Percentiles rank a stretch among this genome's conserved stretches.
Evolutionary conservation across 1,284 basidiomycete genomes (phyloP).

Genomic region (Cystobasidiaceae sp.): DNA sequence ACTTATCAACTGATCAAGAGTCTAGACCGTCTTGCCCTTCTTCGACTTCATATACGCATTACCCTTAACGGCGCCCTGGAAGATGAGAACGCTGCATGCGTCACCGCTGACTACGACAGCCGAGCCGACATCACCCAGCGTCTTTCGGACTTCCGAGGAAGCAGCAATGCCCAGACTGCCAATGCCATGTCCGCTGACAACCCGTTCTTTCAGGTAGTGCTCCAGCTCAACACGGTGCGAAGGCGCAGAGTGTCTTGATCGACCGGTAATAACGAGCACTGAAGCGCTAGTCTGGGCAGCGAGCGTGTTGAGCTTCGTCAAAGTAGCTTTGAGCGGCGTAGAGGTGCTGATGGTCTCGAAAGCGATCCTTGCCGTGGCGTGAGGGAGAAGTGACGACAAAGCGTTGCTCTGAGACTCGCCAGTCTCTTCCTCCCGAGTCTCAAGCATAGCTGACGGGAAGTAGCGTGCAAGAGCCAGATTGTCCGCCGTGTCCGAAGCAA

Average conservation of each 20-base stretch:
- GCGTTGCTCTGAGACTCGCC: no score
- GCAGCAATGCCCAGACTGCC: slow-evolving; percentile 45
- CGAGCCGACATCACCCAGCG: slow-evolving; percentile 68
- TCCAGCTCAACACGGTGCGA: slow-evolving; percentile 62
- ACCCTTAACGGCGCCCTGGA: slow-evolving; percentile 26
- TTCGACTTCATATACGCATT: slow-evolving; percentile 7
- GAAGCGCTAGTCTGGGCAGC: slow-evolving; percentile 47
- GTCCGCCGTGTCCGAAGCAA: slow-evolving; percentile 70
- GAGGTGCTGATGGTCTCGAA: slow-evolving; percentile 57
- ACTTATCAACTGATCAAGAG: no score
- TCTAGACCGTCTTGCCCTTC: slow-evolving; percentile 22
- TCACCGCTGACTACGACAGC: slow-evolving; percentile 29
- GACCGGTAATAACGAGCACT: slow-evolving; percentile 62
- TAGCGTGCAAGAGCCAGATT: slow-evolving; percentile 50
- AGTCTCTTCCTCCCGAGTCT: not conserved
- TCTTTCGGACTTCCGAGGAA: slow-evolving; percentile 65
- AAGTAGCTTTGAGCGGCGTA: slow-evolving; percentile 55
- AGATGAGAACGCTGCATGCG: slow-evolving; percentile 22
- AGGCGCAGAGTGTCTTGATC: slow-evolving; percentile 61
- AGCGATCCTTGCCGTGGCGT: slow-evolving; percentile 51
- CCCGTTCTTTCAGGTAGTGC: slow-evolving; percentile 58
- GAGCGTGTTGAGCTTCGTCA: slow-evolving; percentile 50
- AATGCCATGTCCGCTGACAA: slow-evolving; percentile 44
- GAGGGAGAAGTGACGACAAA: slow-evolving; percentile 24
- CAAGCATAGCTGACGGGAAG: slow-evolving; percentile 29